Evolutionary conservation across 169 alveolate genomes (phyloP), one percentile per base, ranked within the genome.

Genomic region (Plasmodium relictum): DNA sequence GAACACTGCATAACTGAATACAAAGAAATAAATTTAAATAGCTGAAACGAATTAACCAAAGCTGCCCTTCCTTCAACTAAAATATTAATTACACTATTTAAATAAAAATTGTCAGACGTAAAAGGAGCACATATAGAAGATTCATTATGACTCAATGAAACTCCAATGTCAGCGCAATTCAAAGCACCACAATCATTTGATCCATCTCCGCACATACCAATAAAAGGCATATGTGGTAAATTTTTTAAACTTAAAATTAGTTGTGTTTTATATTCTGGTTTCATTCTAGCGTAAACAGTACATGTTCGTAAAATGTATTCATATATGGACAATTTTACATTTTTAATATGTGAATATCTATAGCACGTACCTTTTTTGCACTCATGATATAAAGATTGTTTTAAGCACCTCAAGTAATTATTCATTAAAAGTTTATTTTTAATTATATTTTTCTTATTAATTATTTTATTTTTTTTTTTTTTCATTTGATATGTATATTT

Each of bases 191-290:
- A 97, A 94, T 97, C 98, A 78, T 97, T 97, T n/a, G 97, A 96
- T 6, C 98, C 98, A 73, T 97, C 98, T 6, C 98, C 98, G 26
- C 97, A 96, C 98, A 97, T 97, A 20, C 97, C 96, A 9, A 93
- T 93, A 50, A 78, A 70, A 16, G 96, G 88, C 44, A 89, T 54
- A 54, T 54, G 16, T 54, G 63, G 63, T 54, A 54, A 54, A 18
- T 54, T 54, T 22, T 54, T 54, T 54, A 54, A 54, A 54, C 37
- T 6, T 54, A 54, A 16, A 54, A 54, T 54, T n/a, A 54, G 22
- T 6, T 54, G n/a, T 18, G 37, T 54, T 2, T 54, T 54, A 14
- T 54, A 18, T 2, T 54, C 22, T 18, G 63, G 63, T 54, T 54
- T 54, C 63, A 54, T 54, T 54, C 63, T 8, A 54, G 63, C 63